phyloP scores from a whole-genome alignment of 2,329 filamentous ascomycete genomes.

The Stagonosporopsis chrysanthemi region DNA sequence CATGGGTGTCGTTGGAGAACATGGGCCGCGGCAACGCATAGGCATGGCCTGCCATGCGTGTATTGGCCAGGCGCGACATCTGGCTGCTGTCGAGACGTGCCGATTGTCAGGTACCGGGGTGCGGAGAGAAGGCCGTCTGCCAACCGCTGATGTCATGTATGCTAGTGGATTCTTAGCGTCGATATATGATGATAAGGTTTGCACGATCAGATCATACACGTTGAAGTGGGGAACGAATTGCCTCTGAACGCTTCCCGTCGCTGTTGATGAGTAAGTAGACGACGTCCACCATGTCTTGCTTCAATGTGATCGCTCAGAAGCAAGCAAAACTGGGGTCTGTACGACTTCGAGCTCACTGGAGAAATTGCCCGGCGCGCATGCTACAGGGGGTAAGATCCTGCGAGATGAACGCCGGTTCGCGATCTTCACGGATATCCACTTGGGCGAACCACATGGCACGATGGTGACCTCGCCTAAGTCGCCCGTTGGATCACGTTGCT shows the following conservation, averaged over 20 bases:
- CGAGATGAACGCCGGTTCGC: constrained; percentile 15
- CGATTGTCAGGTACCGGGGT: constrained; percentile 18
- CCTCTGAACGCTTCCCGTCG: background rate
- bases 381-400: constrained; percentile 8
- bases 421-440: constrained; percentile 4
- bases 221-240: background rate
- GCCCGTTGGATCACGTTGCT: constrained; percentile 5
- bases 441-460: constrained; percentile 1
- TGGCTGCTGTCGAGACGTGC: constrained; percentile 10
- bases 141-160: constrained; percentile 13
- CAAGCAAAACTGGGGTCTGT: background rate
- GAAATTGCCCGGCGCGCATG: background rate
- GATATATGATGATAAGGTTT: constrained; percentile 8
- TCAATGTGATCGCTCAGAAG: constrained; percentile 1
- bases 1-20: background rate
- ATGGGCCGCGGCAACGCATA: constrained; percentile 8
- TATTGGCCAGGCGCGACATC: background rate
- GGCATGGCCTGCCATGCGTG: background rate
- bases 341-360: background rate
- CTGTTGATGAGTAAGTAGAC: no score
- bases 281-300: no score
- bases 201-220: constrained; percentile 6
- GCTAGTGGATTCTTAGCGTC: constrained; percentile 11
- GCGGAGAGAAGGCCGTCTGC: constrained; percentile 11
- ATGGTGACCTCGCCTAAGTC: background rate